Base-by-base conservation (phyloP, 805 yeast species). In the Candida alai region DNA sequence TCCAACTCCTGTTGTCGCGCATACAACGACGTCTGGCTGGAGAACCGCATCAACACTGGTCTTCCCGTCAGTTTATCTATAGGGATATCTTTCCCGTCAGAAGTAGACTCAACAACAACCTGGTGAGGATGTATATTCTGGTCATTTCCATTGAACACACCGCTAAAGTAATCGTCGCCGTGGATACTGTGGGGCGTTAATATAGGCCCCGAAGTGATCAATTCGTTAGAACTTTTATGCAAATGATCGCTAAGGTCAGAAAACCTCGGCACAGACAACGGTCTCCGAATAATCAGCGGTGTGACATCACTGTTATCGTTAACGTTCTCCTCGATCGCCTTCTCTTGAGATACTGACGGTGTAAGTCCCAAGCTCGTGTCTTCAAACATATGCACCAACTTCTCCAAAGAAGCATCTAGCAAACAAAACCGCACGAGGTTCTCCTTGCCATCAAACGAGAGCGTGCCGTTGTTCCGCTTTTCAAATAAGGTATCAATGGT, bases 1-100 rank as follows among this genome's bases (percentile, higher is more conserved):
- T 88, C 97, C 41, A 79, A 80, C 52, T 87, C 96, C 56, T 84
- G 86, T 43, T 74, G 75, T 54, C 76, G 80, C 11, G 88, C 86
- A 49, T 83, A 78, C 8, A 73, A 47, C 7, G 84, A 72, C 1
- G 84, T 79, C 42, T 76, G 82, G 0, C 86, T 78, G 4, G 74
- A 61, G 4, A 80, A 75, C 44, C 81, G 68, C 58, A 78, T 71
- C 41, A 81, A 60, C 14, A 83, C 78, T 2, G 89, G 86, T 43
- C 78, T 65, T 29, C 93, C 93, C 0, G 90, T 83, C 18, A 70
- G 61, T 38, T 76, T 69, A 60, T 84, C 90, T 32, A 82, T 68
- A 1, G 84, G 76, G 6, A 70, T 65, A 34, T 59, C 62, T 27
- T 55, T 56, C 19, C 78, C 79, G 28, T 72, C 74, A 8, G 72